Evolutionary conservation across 225 moss, liverwort and hornwort genomes (phyloP), one percentile per base, ranked within the genome.

Genomic region (Polytrichum commune): DNA sequence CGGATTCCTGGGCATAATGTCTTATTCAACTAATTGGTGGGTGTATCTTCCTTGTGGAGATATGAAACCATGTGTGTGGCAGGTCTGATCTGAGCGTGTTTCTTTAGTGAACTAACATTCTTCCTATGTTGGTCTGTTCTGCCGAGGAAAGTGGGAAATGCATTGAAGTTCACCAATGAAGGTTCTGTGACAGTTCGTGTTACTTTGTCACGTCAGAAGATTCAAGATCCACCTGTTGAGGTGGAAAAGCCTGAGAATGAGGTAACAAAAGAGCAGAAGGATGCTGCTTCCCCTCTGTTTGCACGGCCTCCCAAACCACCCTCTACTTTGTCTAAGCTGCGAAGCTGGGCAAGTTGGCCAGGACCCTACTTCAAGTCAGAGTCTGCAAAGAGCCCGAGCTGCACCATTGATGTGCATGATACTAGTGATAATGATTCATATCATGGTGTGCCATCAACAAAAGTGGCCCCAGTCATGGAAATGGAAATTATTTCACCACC

Each of bases 271-370:
- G 69, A 60, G 55, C 24, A 70, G 28, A 57, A 60, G 29, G 57
- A 60, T 60, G 32, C 54, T 57, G 71, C 4, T 54, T 38, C 78
- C 54, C 64, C 75, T 7, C 60, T 74, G 25, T 72, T 60, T n/a
- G 65, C 71, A 64, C 78, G 84, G 18, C 86, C 86, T 67, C 66
- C 29, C 5, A 78, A 77, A 27, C 75, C 73, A 5, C 73, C 84
- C 30, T 77, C 74, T 35, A 71, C 81, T 55, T 78, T 84, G 27
- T 66, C 90, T 7, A 90, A 86, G 69, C 68, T 93, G 70, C 88
- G 85, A 65, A 90, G 88, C 70, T 93, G 92, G 92, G 88, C 92
- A 66, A 93, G 92, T 76, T 93, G 92, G 92, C 92, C 92, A 27
- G 81, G 92, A 68, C 86, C 92, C 33, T 70, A 81, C 32, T 32